These are phyloP conservation scores for Colletotrichum agaves DNA, from an alignment of 2,329 filamentous ascomycete species.

Conservation along the genomic window DNA sequence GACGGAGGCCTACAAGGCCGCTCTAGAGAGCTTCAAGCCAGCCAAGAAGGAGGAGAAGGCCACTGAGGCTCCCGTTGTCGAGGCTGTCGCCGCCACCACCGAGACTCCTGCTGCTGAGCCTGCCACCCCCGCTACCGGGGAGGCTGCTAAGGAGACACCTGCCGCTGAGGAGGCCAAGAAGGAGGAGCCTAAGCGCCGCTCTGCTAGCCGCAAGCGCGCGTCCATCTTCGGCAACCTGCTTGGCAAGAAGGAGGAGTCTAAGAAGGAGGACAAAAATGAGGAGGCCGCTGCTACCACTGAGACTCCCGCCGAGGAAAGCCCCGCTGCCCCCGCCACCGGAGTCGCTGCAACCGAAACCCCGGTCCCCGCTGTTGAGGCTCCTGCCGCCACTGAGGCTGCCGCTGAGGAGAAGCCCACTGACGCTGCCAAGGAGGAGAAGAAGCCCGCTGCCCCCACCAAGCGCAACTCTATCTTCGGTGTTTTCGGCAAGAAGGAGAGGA, in stretches of 20 bases:
- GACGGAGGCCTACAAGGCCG: slow-evolving; percentile 89
- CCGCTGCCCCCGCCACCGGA: slow-evolving; percentile 47
- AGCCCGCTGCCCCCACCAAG: slow-evolving; percentile 62
- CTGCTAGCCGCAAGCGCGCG: slow-evolving; percentile 72
- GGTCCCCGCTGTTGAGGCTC: slow-evolving; percentile 48
- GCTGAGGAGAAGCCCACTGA: slow-evolving; percentile 51
- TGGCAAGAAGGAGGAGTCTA: slow-evolving; percentile 64
- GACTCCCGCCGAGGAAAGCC: slow-evolving; percentile 44
- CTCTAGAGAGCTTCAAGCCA: slow-evolving; percentile 76
- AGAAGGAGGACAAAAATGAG: slow-evolving; percentile 56
- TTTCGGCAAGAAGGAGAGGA: slow-evolving; percentile 69
- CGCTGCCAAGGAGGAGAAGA: slow-evolving; percentile 51
- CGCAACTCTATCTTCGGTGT: slow-evolving; percentile 68
- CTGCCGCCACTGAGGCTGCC: slow-evolving; percentile 44
- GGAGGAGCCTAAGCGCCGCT: slow-evolving; percentile 71
- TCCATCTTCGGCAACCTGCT: slow-evolving; percentile 71
- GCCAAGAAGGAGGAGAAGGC: slow-evolving; percentile 57
- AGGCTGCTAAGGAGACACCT: slow-evolving; percentile 48
- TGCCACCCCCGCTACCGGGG: slow-evolving; percentile 43
- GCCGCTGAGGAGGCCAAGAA: slow-evolving; percentile 56
- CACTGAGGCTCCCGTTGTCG: slow-evolving; percentile 52
- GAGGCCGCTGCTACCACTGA: slow-evolving; percentile 48
- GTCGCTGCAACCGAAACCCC: slow-evolving; percentile 49
- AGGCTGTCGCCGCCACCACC: slow-evolving; percentile 47
- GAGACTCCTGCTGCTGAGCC: slow-evolving; percentile 45